Conservation (phyloP, 2,329 filamentous ascomycete species). For the Herpotrichia juniperi region DNA sequence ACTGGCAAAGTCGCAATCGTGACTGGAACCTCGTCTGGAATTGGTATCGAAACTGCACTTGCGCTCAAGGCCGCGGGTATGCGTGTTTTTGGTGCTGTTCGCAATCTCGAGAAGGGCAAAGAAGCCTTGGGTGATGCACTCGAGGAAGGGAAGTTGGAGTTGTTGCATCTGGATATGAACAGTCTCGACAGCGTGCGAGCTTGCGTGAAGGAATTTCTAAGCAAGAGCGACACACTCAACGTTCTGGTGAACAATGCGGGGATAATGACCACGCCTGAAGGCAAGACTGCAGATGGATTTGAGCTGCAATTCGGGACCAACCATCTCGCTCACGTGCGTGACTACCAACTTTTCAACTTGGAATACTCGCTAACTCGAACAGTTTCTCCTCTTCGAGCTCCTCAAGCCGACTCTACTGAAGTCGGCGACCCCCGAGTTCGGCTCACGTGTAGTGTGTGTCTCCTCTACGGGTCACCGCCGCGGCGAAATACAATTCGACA, state of each 20-base stretch:
- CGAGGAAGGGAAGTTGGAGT: conserved; percentile 35
- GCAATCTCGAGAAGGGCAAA: conserved; percentile 50
- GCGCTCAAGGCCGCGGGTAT: conserved; percentile 55
- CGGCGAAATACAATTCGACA: conserved; percentile 43
- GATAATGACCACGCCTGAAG: conserved; percentile 48
- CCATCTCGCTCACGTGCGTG: conserved; percentile 54
- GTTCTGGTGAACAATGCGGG: conserved; percentile 54
- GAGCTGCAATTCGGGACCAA: conserved; percentile 53
- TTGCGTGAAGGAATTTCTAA: conserved; percentile 24
- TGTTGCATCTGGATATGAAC: conserved; percentile 38
- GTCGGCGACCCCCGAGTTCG: conserved; percentile 45
- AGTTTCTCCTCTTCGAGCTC: conserved; percentile 52
- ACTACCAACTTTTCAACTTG: too few relatives aligned
- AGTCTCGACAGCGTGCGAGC: conserved; percentile 24
- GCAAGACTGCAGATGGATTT: conserved; percentile 42
- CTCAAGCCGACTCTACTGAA: conserved; percentile 48
- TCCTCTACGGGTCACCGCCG: conserved; percentile 52
- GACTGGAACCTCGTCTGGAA: conserved; percentile 35
- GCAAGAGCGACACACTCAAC: conserved; percentile 30
- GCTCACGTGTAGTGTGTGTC: conserved; percentile 56
- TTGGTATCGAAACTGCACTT: conserved; percentile 34
- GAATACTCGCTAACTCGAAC: too few relatives aligned
- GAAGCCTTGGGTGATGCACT: conserved; percentile 16
- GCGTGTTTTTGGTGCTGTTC: conserved; percentile 51
- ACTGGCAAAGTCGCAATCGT: conserved; percentile 33